These are phyloP conservation scores for Micractinium sp. DNA, from an alignment of 139 green algal genomes.

Conservation along the genomic window DNA sequence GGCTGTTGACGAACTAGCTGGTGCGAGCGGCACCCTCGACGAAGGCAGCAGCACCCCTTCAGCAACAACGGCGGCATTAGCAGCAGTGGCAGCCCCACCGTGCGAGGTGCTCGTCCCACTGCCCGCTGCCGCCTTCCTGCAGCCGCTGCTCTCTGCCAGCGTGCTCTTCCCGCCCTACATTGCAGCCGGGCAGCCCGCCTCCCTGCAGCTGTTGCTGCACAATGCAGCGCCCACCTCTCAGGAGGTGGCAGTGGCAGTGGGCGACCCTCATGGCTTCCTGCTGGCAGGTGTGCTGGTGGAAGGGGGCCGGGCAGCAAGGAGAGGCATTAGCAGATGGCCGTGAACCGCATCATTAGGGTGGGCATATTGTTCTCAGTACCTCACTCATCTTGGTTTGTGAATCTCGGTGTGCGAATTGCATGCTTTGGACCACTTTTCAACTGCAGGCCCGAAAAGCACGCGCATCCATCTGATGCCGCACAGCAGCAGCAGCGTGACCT, in stretches of 20 bases:
- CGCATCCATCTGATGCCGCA: conserved; percentile 2
- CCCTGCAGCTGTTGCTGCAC: conserved; percentile 19
- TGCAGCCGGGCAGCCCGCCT: background rate
- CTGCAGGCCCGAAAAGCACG: conserved; percentile 28
- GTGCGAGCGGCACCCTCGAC: background rate
- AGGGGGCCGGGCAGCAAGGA: background rate
- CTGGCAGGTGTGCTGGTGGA: conserved; percentile 26
- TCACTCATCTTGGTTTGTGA: background rate
- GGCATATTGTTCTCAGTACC: background rate
- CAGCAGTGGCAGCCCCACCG: background rate
- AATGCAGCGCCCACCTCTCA: background rate
- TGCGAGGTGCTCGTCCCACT: conserved; percentile 36
- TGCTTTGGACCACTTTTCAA: background rate
- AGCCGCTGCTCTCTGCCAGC: conserved; percentile 7
- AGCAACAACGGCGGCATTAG: background rate
- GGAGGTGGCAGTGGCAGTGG: conserved; percentile 14
- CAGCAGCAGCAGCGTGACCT: background rate
- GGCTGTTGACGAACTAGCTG: background rate
- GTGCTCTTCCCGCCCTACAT: background rate
- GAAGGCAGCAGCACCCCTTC: background rate
- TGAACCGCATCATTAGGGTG: background rate
- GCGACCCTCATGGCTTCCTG: conserved; percentile 37
- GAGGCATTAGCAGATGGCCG: background rate
- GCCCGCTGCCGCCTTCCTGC: conserved; percentile 1
- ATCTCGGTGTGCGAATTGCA: background rate